A percentile compares a stretch with the other conserved stretches of the same genome.
Evolutionary conservation across 164 flowering plant genomes (phyloP).

Genomic region (Berberis vulgaris): DNA sequence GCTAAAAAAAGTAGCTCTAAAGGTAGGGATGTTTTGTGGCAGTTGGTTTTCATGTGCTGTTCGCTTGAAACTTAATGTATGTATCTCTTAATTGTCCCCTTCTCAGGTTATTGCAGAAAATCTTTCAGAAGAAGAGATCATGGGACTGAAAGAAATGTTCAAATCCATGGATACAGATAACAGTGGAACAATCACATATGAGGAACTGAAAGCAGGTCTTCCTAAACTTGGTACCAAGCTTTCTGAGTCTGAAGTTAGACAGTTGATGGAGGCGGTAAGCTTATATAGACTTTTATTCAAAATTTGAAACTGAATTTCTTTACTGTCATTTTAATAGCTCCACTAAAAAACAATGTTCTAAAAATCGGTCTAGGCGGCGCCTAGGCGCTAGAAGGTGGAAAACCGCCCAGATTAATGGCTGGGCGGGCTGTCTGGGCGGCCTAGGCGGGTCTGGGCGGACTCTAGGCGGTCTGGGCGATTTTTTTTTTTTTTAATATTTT

Average conservation of each 20-base stretch:
- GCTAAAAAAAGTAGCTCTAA: conserved; percentile 84
- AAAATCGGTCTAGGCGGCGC: too few relatives aligned
- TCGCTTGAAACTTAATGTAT: neutral
- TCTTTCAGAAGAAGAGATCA: conserved; percentile 94
- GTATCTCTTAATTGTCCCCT: conserved; percentile 5
- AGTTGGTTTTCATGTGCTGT: neutral
- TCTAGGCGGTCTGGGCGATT: too few relatives aligned
- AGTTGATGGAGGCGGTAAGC: conserved; percentile 92
- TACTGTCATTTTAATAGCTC: too few relatives aligned
- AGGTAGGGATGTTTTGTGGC: conserved; percentile 34
- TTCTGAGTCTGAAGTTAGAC: conserved; percentile 86
- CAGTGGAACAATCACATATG: conserved; percentile 88
- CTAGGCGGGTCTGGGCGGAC: too few relatives aligned
- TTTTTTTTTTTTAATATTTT: too few relatives aligned
- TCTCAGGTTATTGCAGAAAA: conserved; percentile 92
- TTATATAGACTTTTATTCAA: conserved; percentile 4
- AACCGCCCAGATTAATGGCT: too few relatives aligned
- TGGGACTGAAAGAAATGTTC: conserved; percentile 96
- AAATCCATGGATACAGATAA: conserved; percentile 95
- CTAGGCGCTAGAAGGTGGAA: too few relatives aligned
- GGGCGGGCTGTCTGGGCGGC: too few relatives aligned
- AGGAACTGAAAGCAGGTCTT: conserved; percentile 89
- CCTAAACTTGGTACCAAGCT: conserved; percentile 87
- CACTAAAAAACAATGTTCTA: too few relatives aligned
- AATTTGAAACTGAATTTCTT: neutral